Base-by-base conservation (phyloP, 371 early-diverging fungal species). In the Thermomucor indicae-seudaticae region DNA sequence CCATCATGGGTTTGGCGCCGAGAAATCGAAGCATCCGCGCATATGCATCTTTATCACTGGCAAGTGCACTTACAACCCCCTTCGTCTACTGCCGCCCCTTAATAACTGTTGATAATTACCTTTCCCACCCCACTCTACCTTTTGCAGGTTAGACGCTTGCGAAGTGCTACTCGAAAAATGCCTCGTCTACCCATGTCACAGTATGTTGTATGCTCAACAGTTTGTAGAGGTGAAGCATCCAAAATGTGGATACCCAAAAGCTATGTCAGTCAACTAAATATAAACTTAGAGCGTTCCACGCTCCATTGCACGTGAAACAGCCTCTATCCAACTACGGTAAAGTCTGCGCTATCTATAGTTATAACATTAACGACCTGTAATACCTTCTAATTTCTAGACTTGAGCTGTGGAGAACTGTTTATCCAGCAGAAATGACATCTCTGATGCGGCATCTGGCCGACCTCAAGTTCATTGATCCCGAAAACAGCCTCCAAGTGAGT, bases 371-470 rank as follows among this genome's bases (percentile, higher is more conserved):
- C 42, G 24, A 42, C 23, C 16, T 22, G 24, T 32, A 14, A 32
- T 8, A 14, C 32, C 14, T 14, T 32, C 7, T 32, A 23, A 16
- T 43, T 14, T 7, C 19, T 40, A 54, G 58, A 22, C 22, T 57
- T 20, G 43, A 46, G 16, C 42, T 57, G 14, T 57, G 48, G 39
- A 27, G 25, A 8, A 41, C 39, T 6, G 23, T 51, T 22, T 47
- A 43, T 22, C 52, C 51, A 25, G 31, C 28, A n/a, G 58, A 57
- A 39, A 57, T 52, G 51, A 31, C 47, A n/a, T 43, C 31, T n/a
- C 49, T 57, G 7, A 6, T 39, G 32, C 25, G 48, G 25, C 19
- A 57, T 28, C 35, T 57, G 28, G 42, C n/a, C 2, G 14, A 34
- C 29, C 47, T 54, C 27, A 43, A 51, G 25, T 24, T 34, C 4